Evolutionary conservation across 768 basidiomycete species (phyloP).

Genomic region (Xerocomellus dryophilus): DNA sequence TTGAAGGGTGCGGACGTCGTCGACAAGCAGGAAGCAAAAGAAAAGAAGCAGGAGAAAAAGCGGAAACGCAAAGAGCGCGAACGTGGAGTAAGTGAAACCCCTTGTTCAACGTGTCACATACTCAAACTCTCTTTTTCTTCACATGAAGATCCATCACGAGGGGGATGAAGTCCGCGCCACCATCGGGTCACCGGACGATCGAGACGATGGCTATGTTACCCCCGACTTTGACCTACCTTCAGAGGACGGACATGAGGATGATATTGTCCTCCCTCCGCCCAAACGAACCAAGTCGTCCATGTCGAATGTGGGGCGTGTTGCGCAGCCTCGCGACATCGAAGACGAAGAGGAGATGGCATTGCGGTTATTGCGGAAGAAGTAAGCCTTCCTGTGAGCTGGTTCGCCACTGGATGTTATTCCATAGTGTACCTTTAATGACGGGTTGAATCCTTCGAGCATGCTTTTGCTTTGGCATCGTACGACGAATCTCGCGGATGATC

Average conservation of each 20-base stretch:
- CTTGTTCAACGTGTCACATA: not conserved
- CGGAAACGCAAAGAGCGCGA: constrained; percentile 84
- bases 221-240: constrained; percentile 62
- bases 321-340: constrained; percentile 35
- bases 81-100: constrained; percentile 29
- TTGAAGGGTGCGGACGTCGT: constrained; percentile 65
- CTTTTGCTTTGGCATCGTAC: not conserved
- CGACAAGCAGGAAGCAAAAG: constrained; percentile 82
- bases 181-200: constrained; percentile 41
- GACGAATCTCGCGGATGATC: constrained; percentile 1
- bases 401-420: constrained; percentile 1
- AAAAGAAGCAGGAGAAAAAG: constrained; percentile 90
- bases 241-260: constrained; percentile 37
- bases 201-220: constrained; percentile 70
- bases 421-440: not conserved
- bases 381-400: constrained; percentile 9
- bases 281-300: constrained; percentile 32
- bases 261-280: constrained; percentile 24
- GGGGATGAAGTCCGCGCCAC: constrained; percentile 22
- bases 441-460: not conserved
- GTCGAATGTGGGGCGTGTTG: constrained; percentile 29
- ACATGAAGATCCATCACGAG: constrained; percentile 24
- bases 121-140: not conserved
- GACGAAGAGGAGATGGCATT: constrained; percentile 68
- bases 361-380: constrained; percentile 44